Percentiles rank a stretch among this genome's conserved stretches.
phyloP scores from a whole-genome alignment of 2,329 filamentous ascomycete species.

The Phialophora tarda region DNA sequence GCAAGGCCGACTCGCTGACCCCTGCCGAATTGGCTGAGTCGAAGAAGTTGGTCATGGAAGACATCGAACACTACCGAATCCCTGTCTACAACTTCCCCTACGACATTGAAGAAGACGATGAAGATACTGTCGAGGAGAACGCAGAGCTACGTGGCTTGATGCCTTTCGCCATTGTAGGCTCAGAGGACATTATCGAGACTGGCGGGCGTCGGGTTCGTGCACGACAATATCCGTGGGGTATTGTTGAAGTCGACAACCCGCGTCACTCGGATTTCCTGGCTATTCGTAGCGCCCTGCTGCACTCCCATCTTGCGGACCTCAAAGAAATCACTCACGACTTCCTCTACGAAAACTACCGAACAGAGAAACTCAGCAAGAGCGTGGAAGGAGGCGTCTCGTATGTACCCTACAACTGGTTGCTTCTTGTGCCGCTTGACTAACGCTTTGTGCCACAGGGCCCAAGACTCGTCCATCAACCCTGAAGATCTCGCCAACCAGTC shows the following conservation, averaged over 20 bases:
- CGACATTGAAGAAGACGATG: slow-evolving; percentile 98
- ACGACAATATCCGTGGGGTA: slow-evolving; percentile 97
- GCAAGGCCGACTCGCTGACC: slow-evolving; percentile 96
- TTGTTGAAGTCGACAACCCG: slow-evolving; percentile 98
- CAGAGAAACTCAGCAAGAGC: slow-evolving; percentile 99
- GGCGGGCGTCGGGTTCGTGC: slow-evolving; percentile 90
- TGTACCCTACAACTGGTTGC: slow-evolving; percentile 52
- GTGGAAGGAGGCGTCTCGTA: slow-evolving; percentile 89
- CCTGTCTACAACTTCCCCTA: slow-evolving; percentile 99
- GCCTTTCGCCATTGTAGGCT: slow-evolving; percentile 98
- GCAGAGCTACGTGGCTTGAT: slow-evolving; percentile 95
- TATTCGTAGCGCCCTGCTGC: slow-evolving; percentile 92
- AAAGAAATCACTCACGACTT: slow-evolving; percentile 99
- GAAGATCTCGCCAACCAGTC: slow-evolving; percentile 97
- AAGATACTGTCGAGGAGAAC: slow-evolving; percentile 99
- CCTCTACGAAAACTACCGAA: slow-evolving; percentile 99
- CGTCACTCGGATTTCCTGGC: slow-evolving; percentile 98
- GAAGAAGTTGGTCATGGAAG: slow-evolving; percentile 99
- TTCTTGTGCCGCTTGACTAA: slow-evolving; percentile 31
- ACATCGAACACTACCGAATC: slow-evolving; percentile 99
- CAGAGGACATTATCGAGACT: slow-evolving; percentile 93
- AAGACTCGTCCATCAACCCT: slow-evolving; percentile 92
- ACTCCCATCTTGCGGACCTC: slow-evolving; percentile 96
- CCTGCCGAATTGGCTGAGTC: slow-evolving; percentile 96
- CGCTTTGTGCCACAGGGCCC: slow-evolving; percentile 50